Conservation (phyloP, 768 basidiomycete genomes). For the Termitomyces sp. region DNA sequence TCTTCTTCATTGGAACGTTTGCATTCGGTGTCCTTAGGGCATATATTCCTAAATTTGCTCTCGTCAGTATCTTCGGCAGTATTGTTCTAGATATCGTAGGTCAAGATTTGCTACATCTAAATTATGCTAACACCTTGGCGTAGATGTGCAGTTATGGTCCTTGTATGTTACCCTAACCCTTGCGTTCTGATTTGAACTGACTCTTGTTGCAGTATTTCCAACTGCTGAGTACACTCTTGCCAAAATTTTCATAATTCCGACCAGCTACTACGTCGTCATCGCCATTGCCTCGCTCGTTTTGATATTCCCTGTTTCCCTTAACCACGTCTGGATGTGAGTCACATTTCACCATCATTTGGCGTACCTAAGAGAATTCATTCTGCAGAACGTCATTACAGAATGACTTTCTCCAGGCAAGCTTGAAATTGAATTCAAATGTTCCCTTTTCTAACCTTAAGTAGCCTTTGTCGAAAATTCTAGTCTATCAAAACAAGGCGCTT, state of each 20-base stretch:
- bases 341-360: not conserved
- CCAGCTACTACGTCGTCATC: constrained; percentile 34
- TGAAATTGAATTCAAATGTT: not conserved
- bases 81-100: constrained; percentile 38
- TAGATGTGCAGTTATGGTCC: constrained; percentile 34
- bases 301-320: constrained; percentile 39
- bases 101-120: not conserved
- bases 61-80: constrained; percentile 37
- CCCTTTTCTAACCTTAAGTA: constrained; percentile 8
- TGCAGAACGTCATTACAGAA: constrained; percentile 23
- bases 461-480: constrained; percentile 28
- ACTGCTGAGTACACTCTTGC: constrained; percentile 33
- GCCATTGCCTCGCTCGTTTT: constrained; percentile 31
- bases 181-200: not conserved
- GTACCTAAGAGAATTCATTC: not conserved
- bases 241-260: constrained; percentile 34
- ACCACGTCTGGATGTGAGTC: constrained; percentile 35
- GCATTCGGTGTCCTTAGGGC: constrained; percentile 32
- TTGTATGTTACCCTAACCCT: constrained; percentile 15
- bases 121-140: not conserved
- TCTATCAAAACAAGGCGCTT: constrained; percentile 28
- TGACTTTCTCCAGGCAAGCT: constrained; percentile 25
- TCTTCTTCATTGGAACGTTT: constrained; percentile 39
- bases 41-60: constrained; percentile 31
- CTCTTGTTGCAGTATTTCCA: constrained; percentile 28